Base-by-base conservation (phyloP, 176 grass and related monocot genomes). In the Aechmea fasciata region DNA sequence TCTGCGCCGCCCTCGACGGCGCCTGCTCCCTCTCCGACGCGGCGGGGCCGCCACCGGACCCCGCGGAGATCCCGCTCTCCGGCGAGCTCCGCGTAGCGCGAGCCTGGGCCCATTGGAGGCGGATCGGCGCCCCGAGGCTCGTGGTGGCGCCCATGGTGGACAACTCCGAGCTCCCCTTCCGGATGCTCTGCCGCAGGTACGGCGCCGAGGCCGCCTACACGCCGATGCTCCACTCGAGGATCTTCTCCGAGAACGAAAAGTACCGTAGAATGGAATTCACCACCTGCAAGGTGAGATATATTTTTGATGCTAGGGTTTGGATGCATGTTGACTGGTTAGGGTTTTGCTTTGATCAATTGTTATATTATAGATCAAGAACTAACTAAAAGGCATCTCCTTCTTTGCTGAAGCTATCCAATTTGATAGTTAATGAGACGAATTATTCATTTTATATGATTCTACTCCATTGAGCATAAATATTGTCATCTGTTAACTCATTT, bases 191-290 rank as follows among this genome's bases (percentile, higher is more conserved):
- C 80, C 77, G 89, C 73, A 91, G 84, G 65, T 99, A 99, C 64
- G 94, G 94, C 51, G 89, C 89, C 13, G 72, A 77, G 51, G 94
- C 84, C 2, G 94, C 89, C 0, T 99, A 99, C 81, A 99, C 94
- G 73, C 94, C 94, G 29, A 99, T 99, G 94, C 89, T 99, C 80
- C 89, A 99, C 66, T 93, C 87, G 17, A 83, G 94, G 73, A 99
- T 99, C 75, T 99, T 99, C 87, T 83, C 87, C 2, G 89, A 99
- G 87, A 99, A 85, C 71, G 89, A 99, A n/a, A 93, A 99, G 87
- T 85, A 93, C 71, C 70, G 94, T 75, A 73, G 74, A 10, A 85
- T 90, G 94, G 94, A 99, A 73, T 99, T 99, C 77, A 90, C 84
- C 13, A 93, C 94, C 52, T 93, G 94, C 74, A 90, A 93, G 87